Conservation (phyloP, 2,329 filamentous ascomycete species). For the Monilinia laxa region DNA sequence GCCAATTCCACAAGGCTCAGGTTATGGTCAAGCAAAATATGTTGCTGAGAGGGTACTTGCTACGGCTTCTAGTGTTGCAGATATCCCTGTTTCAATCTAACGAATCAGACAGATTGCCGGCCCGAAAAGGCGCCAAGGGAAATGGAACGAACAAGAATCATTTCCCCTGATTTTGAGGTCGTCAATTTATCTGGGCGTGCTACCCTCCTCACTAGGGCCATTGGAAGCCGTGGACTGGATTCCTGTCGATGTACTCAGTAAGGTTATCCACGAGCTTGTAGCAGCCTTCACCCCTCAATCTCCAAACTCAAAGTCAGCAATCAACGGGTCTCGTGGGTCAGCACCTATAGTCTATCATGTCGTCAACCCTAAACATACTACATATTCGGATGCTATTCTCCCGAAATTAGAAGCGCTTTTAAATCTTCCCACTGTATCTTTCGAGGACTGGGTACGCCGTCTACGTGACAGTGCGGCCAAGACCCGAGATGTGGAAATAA, state of each 20-base stretch:
- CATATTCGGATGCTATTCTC: neutral
- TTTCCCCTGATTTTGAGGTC: slow-evolving; percentile 5
- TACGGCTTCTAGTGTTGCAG: slow-evolving; percentile 40
- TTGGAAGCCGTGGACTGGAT: slow-evolving; percentile 30
- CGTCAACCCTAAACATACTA: slow-evolving; percentile 7
- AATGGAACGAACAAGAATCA: slow-evolving; percentile 16
- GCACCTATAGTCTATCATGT: slow-evolving; percentile 3
- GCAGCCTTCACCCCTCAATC: too few species aligned
- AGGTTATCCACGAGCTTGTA: slow-evolving; percentile 7
- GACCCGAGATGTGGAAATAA: neutral
- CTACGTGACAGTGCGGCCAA: neutral
- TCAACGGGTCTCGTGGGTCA: rapidly evolving
- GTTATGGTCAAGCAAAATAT: slow-evolving; percentile 36
- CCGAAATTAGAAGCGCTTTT: neutral
- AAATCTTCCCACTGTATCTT: neutral
- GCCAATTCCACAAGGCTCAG: slow-evolving; percentile 15
- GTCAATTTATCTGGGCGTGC: neutral
- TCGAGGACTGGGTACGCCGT: neutral
- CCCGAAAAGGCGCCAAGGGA: neutral
- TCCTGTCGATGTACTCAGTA: neutral
- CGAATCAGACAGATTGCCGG: slow-evolving; percentile 52
- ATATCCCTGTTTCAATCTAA: slow-evolving; percentile 44
- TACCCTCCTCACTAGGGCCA: neutral
- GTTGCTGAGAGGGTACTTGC: slow-evolving; percentile 45
- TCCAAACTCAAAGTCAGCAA: neutral